phyloP scores from a whole-genome alignment of 2,329 filamentous ascomycete genomes.

The Apiospora arundinis region DNA sequence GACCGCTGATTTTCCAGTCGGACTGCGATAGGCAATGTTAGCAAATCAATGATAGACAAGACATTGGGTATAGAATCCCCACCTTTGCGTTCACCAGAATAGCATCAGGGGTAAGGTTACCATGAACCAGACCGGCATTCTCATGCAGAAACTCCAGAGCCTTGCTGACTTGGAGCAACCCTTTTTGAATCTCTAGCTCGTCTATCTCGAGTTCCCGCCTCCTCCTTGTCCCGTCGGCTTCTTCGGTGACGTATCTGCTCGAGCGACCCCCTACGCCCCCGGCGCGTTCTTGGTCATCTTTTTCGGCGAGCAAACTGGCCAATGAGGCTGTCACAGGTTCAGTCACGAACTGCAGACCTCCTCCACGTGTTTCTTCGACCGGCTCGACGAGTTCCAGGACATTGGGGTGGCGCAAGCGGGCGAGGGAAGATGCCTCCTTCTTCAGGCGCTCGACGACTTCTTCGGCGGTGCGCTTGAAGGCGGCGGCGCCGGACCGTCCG shows the following conservation, averaged over 20 bases:
- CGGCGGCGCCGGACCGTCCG: constrained; percentile 66
- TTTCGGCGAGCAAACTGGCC: constrained; percentile 80
- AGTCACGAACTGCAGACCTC: constrained; percentile 94
- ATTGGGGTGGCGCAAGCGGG: constrained; percentile 87
- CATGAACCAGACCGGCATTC: constrained; percentile 91
- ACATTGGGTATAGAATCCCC: constrained; percentile 44
- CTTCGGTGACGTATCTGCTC: constrained; percentile 82
- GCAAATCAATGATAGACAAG: neutral
- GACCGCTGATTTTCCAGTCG: constrained; percentile 98
- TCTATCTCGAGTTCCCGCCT: constrained; percentile 90
- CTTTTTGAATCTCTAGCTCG: constrained; percentile 97
- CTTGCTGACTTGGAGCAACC: constrained; percentile 89
- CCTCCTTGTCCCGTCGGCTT: constrained; percentile 73
- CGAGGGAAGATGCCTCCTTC: constrained; percentile 88
- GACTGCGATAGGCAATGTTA: constrained; percentile 59
- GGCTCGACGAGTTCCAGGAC: constrained; percentile 93
- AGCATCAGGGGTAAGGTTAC: constrained; percentile 91
- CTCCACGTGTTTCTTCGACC: constrained; percentile 90
- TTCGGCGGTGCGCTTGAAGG: constrained; percentile 81
- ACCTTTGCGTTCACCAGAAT: constrained; percentile 94
- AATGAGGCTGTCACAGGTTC: constrained; percentile 92
- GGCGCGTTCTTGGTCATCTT: constrained; percentile 81
- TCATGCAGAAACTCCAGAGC: constrained; percentile 95
- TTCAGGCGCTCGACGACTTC: constrained; percentile 91
- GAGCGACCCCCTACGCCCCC: constrained; percentile 72